Conservation (phyloP, 805 yeast species). For the Starmera dryadoides region DNA sequence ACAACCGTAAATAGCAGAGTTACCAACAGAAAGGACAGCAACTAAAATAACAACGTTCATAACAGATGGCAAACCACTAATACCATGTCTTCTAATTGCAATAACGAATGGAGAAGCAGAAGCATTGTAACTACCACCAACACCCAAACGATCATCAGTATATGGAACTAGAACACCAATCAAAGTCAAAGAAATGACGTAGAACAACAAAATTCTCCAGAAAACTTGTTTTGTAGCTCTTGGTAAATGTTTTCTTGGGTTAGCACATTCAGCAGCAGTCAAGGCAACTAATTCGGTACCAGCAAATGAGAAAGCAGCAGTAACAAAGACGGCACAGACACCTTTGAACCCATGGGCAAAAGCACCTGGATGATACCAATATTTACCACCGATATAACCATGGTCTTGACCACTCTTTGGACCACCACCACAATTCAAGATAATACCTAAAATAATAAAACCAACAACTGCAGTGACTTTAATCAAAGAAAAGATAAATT, state of each 20-base stretch:
- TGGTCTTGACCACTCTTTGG: slow-evolving; percentile 31
- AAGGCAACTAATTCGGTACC: slow-evolving; percentile 42
- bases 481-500: slow-evolving; percentile 37
- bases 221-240: slow-evolving; percentile 45
- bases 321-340: slow-evolving; percentile 40
- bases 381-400: slow-evolving; percentile 36
- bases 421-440: slow-evolving; percentile 35
- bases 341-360: slow-evolving; percentile 49
- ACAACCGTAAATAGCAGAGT: slow-evolving; percentile 47
- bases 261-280: slow-evolving; percentile 40
- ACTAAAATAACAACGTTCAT: slow-evolving; percentile 55
- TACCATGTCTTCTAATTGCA: slow-evolving; percentile 57
- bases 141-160: slow-evolving; percentile 42
- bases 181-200: slow-evolving; percentile 47
- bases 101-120: slow-evolving; percentile 62
- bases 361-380: slow-evolving; percentile 56
- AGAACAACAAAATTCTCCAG: slow-evolving; percentile 55
- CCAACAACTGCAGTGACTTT: slow-evolving; percentile 39
- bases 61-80: slow-evolving; percentile 50
- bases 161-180: slow-evolving; percentile 56
- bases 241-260: slow-evolving; percentile 41
- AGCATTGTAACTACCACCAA: slow-evolving; percentile 45
- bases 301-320: slow-evolving; percentile 42
- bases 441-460: slow-evolving; percentile 42
- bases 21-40: slow-evolving; percentile 44